phyloP scores from a whole-genome alignment of 805 yeast species.

The Sugiyamaella valdiviana region DNA sequence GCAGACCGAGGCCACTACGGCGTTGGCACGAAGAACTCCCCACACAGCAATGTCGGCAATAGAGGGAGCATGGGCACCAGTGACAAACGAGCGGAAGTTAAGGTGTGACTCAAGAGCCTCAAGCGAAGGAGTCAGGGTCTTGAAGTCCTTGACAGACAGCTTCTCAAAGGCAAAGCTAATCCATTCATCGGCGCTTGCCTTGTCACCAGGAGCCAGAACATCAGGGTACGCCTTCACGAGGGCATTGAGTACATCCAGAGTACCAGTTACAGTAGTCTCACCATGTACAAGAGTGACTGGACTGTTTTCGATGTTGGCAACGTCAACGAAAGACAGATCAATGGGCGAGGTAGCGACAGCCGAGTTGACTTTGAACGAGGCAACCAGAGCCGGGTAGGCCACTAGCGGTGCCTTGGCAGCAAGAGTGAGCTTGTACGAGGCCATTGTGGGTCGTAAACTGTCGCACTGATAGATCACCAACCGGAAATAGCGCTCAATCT shows the following conservation, averaged over 20 bases:
- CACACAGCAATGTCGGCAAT: slow-evolving; percentile 82
- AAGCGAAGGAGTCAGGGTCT: slow-evolving; percentile 68
- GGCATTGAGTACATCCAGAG: slow-evolving; percentile 42
- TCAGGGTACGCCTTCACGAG: slow-evolving; percentile 31
- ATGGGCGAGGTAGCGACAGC: slow-evolving; percentile 40
- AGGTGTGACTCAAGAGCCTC: slow-evolving; percentile 77
- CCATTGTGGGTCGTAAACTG: slow-evolving; percentile 1
- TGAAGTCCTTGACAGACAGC: slow-evolving; percentile 78
- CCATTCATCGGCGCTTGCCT: slow-evolving; percentile 45
- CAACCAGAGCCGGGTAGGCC: slow-evolving; percentile 73
- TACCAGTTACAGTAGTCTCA: slow-evolving; percentile 24
- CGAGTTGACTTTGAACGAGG: slow-evolving; percentile 66
- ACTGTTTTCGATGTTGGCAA: slow-evolving; percentile 50
- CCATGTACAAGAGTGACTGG: slow-evolving; percentile 34
- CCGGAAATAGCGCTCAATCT: too few species aligned
- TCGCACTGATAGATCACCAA: too few species aligned
- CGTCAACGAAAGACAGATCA: slow-evolving; percentile 63
- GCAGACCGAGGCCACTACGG: slow-evolving; percentile 84
- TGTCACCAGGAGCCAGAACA: slow-evolving; percentile 12
- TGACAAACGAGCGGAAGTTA: slow-evolving; percentile 74
- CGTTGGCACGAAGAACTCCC: slow-evolving; percentile 92
- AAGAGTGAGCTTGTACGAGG: slow-evolving; percentile 42
- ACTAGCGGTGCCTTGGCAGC: slow-evolving; percentile 84
- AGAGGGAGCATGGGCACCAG: slow-evolving; percentile 54
- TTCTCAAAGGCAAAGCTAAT: slow-evolving; percentile 58